A percentile compares a stretch with the other conserved stretches of the same genome.
These are phyloP conservation scores for Paradendryphiella salina DNA, from an alignment of 2,329 filamentous ascomycete genomes.

Conservation along the genomic window DNA sequence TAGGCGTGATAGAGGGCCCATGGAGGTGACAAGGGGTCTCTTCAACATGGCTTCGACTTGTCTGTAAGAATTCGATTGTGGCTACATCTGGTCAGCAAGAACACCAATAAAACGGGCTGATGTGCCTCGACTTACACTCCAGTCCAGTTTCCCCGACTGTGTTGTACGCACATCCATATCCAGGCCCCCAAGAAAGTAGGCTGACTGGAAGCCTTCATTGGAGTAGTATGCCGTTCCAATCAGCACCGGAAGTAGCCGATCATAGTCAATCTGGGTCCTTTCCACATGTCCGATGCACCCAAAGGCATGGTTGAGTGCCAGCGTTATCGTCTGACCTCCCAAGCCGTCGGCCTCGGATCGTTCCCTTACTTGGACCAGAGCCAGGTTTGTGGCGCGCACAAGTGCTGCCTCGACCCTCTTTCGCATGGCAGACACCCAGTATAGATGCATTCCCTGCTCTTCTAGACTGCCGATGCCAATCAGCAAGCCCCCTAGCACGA, in stretches of 20 bases:
- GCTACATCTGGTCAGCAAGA: constrained; percentile 28
- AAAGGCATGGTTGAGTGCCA: constrained; percentile 78
- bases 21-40: constrained; percentile 65
- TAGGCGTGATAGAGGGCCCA: constrained; percentile 69
- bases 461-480: constrained; percentile 65
- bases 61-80: constrained; percentile 62
- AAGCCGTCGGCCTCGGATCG: constrained; percentile 57
- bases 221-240: constrained; percentile 70
- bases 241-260: constrained; percentile 69
- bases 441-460: constrained; percentile 57
- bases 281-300: constrained; percentile 67
- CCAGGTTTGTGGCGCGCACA: constrained; percentile 74
- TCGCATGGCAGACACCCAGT: constrained; percentile 64
- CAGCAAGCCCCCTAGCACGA: constrained; percentile 78
- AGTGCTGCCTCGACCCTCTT: constrained; percentile 72
- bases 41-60: constrained; percentile 62
- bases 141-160: constrained; percentile 60
- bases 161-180: constrained; percentile 66
- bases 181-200: constrained; percentile 72
- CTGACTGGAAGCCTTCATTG: constrained; percentile 73
- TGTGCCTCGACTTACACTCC: constrained; percentile 52
- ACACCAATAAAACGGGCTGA: background rate
- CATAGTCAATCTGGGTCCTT: constrained; percentile 64
- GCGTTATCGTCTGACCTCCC: constrained; percentile 57
- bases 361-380: constrained; percentile 61